phyloP scores from a whole-genome alignment of 108 stramenopile genomes.

The Conticribra weissflogii region DNA sequence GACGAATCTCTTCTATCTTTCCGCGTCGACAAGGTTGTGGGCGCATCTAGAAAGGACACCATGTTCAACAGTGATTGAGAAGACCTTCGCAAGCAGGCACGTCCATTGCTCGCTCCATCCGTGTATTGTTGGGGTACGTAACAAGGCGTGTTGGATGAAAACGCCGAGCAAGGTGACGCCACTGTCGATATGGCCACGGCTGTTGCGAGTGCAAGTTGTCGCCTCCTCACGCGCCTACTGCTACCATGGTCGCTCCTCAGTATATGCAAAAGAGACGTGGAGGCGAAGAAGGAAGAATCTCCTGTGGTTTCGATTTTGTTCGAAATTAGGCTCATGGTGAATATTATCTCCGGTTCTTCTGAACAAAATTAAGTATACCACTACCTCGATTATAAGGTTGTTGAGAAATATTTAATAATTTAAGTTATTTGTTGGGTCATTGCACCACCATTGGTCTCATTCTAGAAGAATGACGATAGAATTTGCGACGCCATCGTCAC shows the following conservation, averaged over 20 bases:
- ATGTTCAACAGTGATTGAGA: conserved; percentile 9
- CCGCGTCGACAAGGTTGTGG: not conserved
- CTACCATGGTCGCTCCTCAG: not conserved
- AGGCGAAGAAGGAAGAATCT: no score
- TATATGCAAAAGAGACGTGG: no score
- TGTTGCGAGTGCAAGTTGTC: conserved; percentile 11
- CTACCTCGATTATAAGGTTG: no score
- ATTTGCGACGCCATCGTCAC: no score
- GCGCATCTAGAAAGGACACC: conserved; percentile 20
- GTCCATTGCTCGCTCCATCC: not conserved
- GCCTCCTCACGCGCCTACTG: not conserved
- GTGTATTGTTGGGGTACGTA: not conserved
- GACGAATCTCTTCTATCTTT: not conserved
- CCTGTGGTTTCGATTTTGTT: no score
- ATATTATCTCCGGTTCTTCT: no score
- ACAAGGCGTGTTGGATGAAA: not conserved
- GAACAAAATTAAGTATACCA: no score
- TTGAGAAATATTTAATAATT: no score
- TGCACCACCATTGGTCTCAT: no score
- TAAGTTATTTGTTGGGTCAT: no score
- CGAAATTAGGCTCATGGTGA: no score
- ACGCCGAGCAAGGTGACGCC: conserved; percentile 6
- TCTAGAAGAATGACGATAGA: no score
- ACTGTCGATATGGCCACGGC: conserved; percentile 4
- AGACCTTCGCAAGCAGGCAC: not conserved